Evolutionary conservation across 352 stramenopile species (phyloP), one percentile per base, ranked within the genome.

Genomic region (Aphanomyces astaci): DNA sequence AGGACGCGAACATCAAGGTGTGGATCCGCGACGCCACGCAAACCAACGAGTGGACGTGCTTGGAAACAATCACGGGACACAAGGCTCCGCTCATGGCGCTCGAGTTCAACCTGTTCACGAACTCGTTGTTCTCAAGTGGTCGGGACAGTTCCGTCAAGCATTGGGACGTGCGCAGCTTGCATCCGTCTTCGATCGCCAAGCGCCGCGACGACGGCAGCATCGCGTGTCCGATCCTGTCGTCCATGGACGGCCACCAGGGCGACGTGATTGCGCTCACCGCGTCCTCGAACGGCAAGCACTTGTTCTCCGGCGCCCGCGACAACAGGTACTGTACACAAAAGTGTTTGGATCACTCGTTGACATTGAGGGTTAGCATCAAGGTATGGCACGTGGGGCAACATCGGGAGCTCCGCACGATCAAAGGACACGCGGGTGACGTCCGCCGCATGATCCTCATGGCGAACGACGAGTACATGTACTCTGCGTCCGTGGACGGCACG

Each of bases 401-500:
- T 25, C 40, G 56, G 9, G 64, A 71, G 30, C 19, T 71, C 10
- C 64, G 64, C 33, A 25, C 40, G n/a, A 71, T 71, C 25, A 71
- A 52, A 27, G 64, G 53, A 17, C 64, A 71, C 30, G 63, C 57
- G n/a, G 64, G 64, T 30, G 64, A 71, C 30, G 51, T 71, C 25
- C 53, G 64, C 33, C 64, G 64, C 24, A 71, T 71, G 27, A 57
- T 66, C 24, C 56, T 71, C 19, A 54, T 71, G 30, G 32, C 32
- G 7, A 28, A 71, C 64, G 64, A 71, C 11, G 27, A 66, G 64
- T 54, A 71, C 30, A 66, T 71, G 64, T 71, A 66, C 54, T 57
- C 64, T 32, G 53, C 53, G 30, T 66, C 53, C 19, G 64, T 54
- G n/a, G 64, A 71, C 45, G 64, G 53, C 25, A 66, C 64, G 11